Percentiles rank a stretch among this genome's conserved stretches.
These are phyloP conservation scores for Penicillium pulvis DNA, from an alignment of 495 filamentous ascomycete genomes.

Conservation along the genomic window DNA sequence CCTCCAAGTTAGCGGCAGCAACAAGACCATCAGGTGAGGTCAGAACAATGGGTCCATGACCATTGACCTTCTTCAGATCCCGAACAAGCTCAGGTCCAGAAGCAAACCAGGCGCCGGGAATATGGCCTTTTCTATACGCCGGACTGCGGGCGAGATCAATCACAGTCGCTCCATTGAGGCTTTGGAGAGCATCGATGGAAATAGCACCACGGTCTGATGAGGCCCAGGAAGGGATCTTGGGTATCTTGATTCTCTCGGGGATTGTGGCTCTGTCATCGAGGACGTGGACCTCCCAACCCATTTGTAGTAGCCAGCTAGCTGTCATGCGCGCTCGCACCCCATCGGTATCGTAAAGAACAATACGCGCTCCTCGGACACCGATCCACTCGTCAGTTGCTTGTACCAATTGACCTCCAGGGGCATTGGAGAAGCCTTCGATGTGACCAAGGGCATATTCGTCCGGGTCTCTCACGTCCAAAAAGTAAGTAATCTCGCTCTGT, in stretches of 20 bases:
- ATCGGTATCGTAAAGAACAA: slow-evolving; percentile 31
- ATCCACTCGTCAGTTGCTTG: slow-evolving; percentile 34
- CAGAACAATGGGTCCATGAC: slow-evolving; percentile 24
- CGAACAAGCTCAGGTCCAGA: slow-evolving; percentile 28
- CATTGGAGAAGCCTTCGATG: slow-evolving; percentile 25
- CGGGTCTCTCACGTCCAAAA: slow-evolving; percentile 31
- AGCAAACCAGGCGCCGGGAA: slow-evolving; percentile 29
- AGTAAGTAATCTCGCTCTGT: slow-evolving; percentile 1
- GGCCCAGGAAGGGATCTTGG: slow-evolving; percentile 8
- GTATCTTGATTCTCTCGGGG: not conserved
- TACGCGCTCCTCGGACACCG: slow-evolving; percentile 27
- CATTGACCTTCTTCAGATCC: slow-evolving; percentile 13
- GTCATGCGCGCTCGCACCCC: slow-evolving; percentile 30
- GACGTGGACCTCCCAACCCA: slow-evolving; percentile 32
- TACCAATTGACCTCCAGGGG: slow-evolving; percentile 31
- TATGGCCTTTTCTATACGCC: slow-evolving; percentile 27
- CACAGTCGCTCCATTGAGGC: slow-evolving; percentile 13
- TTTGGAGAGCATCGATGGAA: slow-evolving; percentile 10
- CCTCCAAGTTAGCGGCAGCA: slow-evolving; percentile 39
- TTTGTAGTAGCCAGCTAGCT: slow-evolving; percentile 29
- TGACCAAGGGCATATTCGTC: slow-evolving; percentile 25
- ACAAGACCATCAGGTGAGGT: slow-evolving; percentile 37
- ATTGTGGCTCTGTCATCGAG: slow-evolving; percentile 8
- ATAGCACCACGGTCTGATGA: slow-evolving; percentile 6
- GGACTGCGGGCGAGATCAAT: slow-evolving; percentile 33